phyloP scores from a whole-genome alignment of 1,284 basidiomycete genomes.

The Trametes hirsuta region DNA sequence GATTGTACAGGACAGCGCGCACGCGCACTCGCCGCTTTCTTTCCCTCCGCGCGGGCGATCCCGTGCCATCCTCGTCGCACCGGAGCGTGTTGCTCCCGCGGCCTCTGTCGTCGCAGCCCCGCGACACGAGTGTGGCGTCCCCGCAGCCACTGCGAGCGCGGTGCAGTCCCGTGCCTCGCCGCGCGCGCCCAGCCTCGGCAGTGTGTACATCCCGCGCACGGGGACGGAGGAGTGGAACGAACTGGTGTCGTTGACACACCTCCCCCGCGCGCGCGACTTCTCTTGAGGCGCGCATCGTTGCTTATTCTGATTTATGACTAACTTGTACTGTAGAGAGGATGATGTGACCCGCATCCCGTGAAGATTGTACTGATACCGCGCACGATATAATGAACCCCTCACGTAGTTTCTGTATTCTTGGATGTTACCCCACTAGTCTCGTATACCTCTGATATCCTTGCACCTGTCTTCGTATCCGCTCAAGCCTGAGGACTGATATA shows the following conservation, averaged over 20 bases:
- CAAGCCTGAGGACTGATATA: background rate
- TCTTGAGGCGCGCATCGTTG: background rate
- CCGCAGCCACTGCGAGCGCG: background rate
- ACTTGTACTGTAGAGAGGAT: background rate
- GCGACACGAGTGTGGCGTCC: background rate
- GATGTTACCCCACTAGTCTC: background rate
- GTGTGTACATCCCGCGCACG: conserved; percentile 9
- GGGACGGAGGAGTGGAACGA: conserved; percentile 16
- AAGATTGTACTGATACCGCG: background rate
- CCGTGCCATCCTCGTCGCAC: background rate
- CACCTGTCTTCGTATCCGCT: background rate
- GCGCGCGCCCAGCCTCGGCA: background rate
- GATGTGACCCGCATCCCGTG: background rate
- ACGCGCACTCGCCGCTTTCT: background rate
- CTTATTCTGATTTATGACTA: background rate
- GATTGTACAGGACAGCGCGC: background rate
- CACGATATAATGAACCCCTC: background rate
- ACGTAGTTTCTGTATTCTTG: background rate
- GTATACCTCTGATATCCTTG: background rate
- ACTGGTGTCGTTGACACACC: conserved; percentile 13
- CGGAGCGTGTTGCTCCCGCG: background rate
- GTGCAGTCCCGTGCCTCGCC: background rate
- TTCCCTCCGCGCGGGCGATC: background rate
- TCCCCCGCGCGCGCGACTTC: background rate
- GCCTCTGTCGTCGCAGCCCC: background rate